These are phyloP conservation scores for Lactarius tabidus DNA, from an alignment of 768 basidiomycete genomes.

Conservation along the genomic window DNA sequence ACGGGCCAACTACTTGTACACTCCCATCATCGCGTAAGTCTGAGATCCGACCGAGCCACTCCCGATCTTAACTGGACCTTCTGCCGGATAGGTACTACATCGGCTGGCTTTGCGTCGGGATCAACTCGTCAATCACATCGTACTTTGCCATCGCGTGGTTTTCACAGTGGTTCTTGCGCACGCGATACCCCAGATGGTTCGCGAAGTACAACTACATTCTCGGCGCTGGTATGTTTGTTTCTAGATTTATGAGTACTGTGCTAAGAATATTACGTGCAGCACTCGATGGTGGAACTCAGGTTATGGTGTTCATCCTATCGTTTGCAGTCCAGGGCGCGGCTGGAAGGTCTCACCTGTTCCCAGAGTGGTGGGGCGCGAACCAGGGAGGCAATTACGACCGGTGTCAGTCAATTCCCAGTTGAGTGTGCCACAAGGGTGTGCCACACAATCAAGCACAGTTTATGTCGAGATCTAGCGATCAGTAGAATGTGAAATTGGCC, in stretches of 20 bases:
- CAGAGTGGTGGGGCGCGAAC: slow-evolving; percentile 55
- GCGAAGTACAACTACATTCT: slow-evolving; percentile 37
- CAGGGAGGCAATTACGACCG: slow-evolving; percentile 42
- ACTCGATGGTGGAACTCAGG: slow-evolving; percentile 44
- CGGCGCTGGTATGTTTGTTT: slow-evolving; percentile 31
- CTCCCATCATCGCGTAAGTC: slow-evolving; percentile 42
- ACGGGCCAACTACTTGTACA: slow-evolving; percentile 45
- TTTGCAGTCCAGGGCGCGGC: slow-evolving; percentile 41
- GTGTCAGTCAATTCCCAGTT: background rate
- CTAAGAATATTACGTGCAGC: slow-evolving; percentile 20
- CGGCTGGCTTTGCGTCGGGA: slow-evolving; percentile 48
- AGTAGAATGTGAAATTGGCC: too few species aligned
- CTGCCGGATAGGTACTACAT: slow-evolving; percentile 39
- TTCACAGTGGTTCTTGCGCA: slow-evolving; percentile 46
- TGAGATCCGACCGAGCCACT: slow-evolving; percentile 1
- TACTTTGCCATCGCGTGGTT: slow-evolving; percentile 43
- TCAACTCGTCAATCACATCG: slow-evolving; percentile 44
- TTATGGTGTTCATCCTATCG: slow-evolving; percentile 42
- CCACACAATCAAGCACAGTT: too few species aligned
- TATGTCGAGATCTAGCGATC: too few species aligned
- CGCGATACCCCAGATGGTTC: slow-evolving; percentile 42
- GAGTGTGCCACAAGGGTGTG: background rate
- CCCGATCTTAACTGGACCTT: background rate
- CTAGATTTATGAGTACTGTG: background rate
- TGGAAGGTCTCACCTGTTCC: slow-evolving; percentile 47